These are phyloP conservation scores for Metschnikowia kunwiensis DNA, from an alignment of 805 yeast species.

Conservation along the genomic window DNA sequence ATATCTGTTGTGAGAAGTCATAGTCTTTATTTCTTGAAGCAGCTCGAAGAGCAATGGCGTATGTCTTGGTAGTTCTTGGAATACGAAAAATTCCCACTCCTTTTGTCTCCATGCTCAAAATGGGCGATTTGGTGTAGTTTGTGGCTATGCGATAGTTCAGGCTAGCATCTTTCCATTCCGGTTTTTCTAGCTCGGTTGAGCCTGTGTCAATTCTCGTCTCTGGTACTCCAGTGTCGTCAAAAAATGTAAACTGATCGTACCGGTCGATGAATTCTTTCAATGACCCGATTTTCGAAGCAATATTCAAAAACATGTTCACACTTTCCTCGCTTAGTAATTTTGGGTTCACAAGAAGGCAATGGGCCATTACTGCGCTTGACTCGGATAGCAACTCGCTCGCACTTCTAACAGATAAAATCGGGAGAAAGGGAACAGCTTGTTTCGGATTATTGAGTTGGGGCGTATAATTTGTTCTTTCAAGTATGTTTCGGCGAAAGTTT, in stretches of 20 bases:
- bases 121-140: slow-evolving; percentile 22
- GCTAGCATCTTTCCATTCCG: background rate
- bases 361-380: slow-evolving; percentile 72
- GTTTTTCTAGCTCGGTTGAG: background rate
- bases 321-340: slow-evolving; percentile 39
- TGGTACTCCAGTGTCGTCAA: slow-evolving; percentile 21
- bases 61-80: slow-evolving; percentile 44
- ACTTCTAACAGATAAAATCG: slow-evolving; percentile 44
- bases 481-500: slow-evolving; percentile 43
- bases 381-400: slow-evolving; percentile 58
- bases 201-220: background rate
- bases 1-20: slow-evolving; percentile 59
- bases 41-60: slow-evolving; percentile 62
- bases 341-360: slow-evolving; percentile 44
- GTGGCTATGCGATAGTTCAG: background rate
- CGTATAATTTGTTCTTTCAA: slow-evolving; percentile 40
- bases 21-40: slow-evolving; percentile 55
- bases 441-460: slow-evolving; percentile 7
- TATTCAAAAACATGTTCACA: slow-evolving; percentile 51
- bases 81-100: slow-evolving; percentile 3
- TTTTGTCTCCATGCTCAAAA: slow-evolving; percentile 10
- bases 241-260: slow-evolving; percentile 26
- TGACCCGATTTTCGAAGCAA: slow-evolving; percentile 37
- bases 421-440: slow-evolving; percentile 65
- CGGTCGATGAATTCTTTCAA: slow-evolving; percentile 35